A percentile compares a stretch with the other conserved stretches of the same genome.
These are phyloP conservation scores for Aspergillus egyptiacus DNA, from an alignment of 495 filamentous ascomycete species.

Conservation along the genomic window DNA sequence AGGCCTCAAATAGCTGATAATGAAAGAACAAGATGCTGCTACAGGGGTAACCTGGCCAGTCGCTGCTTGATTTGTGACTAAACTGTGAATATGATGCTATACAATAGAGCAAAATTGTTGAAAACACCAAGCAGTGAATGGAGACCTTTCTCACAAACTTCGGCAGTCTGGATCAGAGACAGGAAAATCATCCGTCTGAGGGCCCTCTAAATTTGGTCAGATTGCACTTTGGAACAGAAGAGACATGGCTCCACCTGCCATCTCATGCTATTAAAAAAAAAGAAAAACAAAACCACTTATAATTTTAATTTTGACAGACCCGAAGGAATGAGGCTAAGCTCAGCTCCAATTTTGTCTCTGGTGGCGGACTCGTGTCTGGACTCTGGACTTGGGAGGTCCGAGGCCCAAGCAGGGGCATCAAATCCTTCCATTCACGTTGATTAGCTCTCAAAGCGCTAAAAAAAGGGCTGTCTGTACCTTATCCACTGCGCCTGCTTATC, in stretches of 20 bases:
- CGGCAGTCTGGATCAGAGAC: neutral
- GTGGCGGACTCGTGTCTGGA: constrained; percentile 1
- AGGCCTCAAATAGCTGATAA: neutral
- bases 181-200: constrained; percentile 1
- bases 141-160: neutral
- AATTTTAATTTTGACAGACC: no score
- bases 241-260: neutral
- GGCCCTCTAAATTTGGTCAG: constrained; percentile 1
- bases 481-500: no score
- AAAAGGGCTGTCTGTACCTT: no score
- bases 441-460: no score
- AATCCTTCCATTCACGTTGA: no score
- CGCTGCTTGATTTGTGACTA: neutral
- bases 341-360: neutral
- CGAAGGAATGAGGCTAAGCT: neutral
- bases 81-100: no score
- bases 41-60: neutral
- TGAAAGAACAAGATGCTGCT: neutral
- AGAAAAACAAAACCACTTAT: no score
- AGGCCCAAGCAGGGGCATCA: no score
- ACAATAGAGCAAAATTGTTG: no score
- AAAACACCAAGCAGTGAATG: neutral
- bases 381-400: neutral
- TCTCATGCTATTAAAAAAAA: no score
- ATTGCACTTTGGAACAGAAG: neutral